Evolutionary conservation across 441 rosid species (phyloP), one percentile per base, ranked within the genome.

Genomic region (Mallotus repandus): DNA sequence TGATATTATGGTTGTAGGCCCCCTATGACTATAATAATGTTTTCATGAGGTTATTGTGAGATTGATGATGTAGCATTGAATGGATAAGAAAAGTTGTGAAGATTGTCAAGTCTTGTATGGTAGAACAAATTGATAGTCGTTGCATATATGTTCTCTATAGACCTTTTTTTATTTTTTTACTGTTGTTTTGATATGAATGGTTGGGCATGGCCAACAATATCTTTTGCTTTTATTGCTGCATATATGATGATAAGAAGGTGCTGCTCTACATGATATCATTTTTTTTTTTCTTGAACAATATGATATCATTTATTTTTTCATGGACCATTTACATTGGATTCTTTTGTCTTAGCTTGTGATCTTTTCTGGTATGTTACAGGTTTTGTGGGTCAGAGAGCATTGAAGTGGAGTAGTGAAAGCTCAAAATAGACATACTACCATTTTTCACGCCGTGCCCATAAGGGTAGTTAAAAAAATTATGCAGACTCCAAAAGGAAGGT

Each of bases 401-500:
- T 87, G 87, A 85, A 87, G 84, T 66, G 29, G 59, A 56, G 65
- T 21, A 54, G 80, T 70, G 81, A 77, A 64, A 81, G 81, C 76
- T 74, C 76, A 77, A 69, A 56, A 76, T 59, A 75, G 49, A 19
- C 49, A 54, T 54, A 68, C 72, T 78, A 63, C 79, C 77, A 63
- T 68, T 72, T 69, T 73, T 63, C 45, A 63, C 76, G 69, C 65
- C 75, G 78, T 76, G 82, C 68, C 73, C 74, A 22, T 69, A 74
- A 78, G 84, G 75, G 70, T 76, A 25, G 41, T 57, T 49, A 2
- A 73, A 81, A 87, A 81, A 87, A 29, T 75, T 73, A 92, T 94
- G 98, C 98, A 92, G 91, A 86, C 90, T 70, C 89, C 91, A 73
- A 92, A 89, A 84, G 80, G 85, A 81, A 91, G 96, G 97, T 92